Evolutionary conservation across 2,329 filamentous ascomycete species (phyloP).

Genomic region (Arthrobotrys conoides): DNA sequence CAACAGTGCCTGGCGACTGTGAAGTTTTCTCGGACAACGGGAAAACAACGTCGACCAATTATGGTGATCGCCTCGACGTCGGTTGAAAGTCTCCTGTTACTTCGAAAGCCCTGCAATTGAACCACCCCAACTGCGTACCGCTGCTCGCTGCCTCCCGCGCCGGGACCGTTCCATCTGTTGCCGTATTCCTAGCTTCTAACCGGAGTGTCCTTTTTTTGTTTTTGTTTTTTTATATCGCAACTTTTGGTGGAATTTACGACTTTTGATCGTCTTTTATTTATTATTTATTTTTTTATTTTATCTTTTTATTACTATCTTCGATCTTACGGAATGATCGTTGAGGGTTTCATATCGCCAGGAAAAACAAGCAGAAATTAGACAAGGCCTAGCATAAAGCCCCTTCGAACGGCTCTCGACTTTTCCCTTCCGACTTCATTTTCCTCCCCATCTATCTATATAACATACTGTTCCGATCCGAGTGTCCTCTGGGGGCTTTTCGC

Average conservation of each 20-base stretch:
- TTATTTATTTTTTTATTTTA: not conserved
- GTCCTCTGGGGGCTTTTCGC: conserved; percentile 8
- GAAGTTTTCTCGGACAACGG: conserved; percentile 45
- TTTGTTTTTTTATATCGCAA: conserved; percentile 26
- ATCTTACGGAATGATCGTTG: conserved; percentile 30
- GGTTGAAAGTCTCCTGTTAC: conserved; percentile 39
- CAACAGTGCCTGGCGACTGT: conserved; percentile 13
- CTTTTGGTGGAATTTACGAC: conserved; percentile 13
- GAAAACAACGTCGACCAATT: conserved; percentile 48
- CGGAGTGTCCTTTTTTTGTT: conserved; percentile 4
- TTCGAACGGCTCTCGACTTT: conserved; percentile 16
- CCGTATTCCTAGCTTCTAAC: conserved; percentile 11
- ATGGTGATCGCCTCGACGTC: conserved; percentile 49
- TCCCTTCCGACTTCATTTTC: conserved; percentile 20
- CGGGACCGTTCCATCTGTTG: conserved; percentile 54
- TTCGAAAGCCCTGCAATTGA: conserved; percentile 41
- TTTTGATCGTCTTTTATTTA: conserved; percentile 5
- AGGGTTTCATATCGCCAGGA: conserved; percentile 44
- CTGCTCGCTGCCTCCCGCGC: conserved; percentile 23
- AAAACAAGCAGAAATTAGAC: conserved; percentile 28
- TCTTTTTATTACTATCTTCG: conserved; percentile 16
- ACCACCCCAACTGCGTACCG: conserved; percentile 6
- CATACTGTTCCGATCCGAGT: conserved; percentile 24
- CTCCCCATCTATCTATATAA: conserved; percentile 28
- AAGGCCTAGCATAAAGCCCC: conserved; percentile 39